A percentile compares a stretch with the other conserved stretches of the same genome.
Conservation (phyloP, 208 protist genomes). For the Wallacemonas sp. region DNA sequence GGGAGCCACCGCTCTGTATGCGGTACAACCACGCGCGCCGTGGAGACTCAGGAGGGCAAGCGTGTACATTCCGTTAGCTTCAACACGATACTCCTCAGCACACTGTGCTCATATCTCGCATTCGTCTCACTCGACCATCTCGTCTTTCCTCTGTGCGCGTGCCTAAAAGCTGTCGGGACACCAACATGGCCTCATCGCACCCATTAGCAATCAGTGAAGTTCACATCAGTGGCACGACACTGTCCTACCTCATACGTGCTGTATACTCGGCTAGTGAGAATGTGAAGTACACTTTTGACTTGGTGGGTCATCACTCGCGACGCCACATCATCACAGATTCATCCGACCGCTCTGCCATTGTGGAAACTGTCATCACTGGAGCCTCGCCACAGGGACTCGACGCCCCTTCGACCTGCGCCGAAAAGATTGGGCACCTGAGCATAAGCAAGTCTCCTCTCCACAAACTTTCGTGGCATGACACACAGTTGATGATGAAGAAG, state of each 20-base stretch:
- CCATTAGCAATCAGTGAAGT: slow-evolving; percentile 20
- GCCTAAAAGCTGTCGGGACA: too few species aligned
- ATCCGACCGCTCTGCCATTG: slow-evolving; percentile 11
- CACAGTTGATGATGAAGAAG: slow-evolving; percentile 14
- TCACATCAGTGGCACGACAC: slow-evolving; percentile 41
- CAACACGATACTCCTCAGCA: too few species aligned
- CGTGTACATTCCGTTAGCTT: too few species aligned
- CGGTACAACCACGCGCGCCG: too few species aligned
- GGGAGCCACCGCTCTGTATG: too few species aligned
- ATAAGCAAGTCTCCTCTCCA: slow-evolving; percentile 44
- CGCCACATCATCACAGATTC: slow-evolving; percentile 33
- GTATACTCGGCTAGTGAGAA: slow-evolving; percentile 12
- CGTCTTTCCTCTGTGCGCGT: neutral
- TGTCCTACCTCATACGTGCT: slow-evolving; percentile 45
- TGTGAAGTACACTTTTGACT: slow-evolving; percentile 23
- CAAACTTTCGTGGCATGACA: slow-evolving; percentile 58
- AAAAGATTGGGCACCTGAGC: slow-evolving; percentile 33
- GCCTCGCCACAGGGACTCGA: slow-evolving; percentile 11
- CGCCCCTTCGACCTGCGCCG: neutral
- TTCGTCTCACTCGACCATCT: neutral
- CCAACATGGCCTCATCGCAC: neutral
- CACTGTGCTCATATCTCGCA: too few species aligned
- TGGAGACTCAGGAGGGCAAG: too few species aligned
- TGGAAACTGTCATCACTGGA: slow-evolving; percentile 34
- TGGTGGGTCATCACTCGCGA: slow-evolving; percentile 38